These are phyloP conservation scores for Sclerospora graminicola DNA, from an alignment of 352 stramenopile species.

Conservation along the genomic window DNA sequence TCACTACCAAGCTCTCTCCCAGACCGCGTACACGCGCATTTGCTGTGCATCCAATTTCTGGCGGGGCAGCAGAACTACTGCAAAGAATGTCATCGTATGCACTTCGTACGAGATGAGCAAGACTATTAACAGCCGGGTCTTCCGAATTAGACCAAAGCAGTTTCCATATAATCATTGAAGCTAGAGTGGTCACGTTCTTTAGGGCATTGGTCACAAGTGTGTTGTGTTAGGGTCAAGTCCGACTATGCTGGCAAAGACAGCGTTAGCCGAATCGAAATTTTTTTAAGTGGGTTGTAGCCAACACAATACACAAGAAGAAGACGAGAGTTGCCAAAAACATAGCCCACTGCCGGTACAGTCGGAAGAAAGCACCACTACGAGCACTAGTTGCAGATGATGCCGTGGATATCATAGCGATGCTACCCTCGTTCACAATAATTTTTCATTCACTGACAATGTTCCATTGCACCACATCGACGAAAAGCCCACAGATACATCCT, in stretches of 20 bases:
- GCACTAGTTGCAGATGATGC: constrained; percentile 4
- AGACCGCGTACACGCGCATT: constrained; percentile 42
- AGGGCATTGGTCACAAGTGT: constrained; percentile 37
- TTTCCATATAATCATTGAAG: constrained; percentile 49
- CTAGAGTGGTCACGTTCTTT: constrained; percentile 41
- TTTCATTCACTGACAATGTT: no score
- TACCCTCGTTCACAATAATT: constrained; percentile 17
- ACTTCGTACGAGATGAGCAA: constrained; percentile 51
- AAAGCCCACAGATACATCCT: no score
- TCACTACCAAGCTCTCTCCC: constrained; percentile 45
- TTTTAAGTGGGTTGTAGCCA: constrained; percentile 43
- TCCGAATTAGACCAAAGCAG: constrained; percentile 34
- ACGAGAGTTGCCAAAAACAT: constrained; percentile 77
- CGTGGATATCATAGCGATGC: constrained; percentile 12
- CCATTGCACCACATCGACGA: no score
- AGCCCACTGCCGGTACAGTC: constrained; percentile 63
- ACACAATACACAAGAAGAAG: constrained; percentile 51
- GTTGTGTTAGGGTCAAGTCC: constrained; percentile 29
- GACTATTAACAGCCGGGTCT: constrained; percentile 16
- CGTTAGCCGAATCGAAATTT: constrained; percentile 38
- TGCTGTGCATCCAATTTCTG: constrained; percentile 61
- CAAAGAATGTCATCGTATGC: constrained; percentile 40
- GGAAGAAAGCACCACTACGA: constrained; percentile 33
- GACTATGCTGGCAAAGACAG: constrained; percentile 25
- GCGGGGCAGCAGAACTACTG: constrained; percentile 37